phyloP scores from a whole-genome alignment of 2,329 filamentous ascomycete genomes.

The Aspergillus fructus region DNA sequence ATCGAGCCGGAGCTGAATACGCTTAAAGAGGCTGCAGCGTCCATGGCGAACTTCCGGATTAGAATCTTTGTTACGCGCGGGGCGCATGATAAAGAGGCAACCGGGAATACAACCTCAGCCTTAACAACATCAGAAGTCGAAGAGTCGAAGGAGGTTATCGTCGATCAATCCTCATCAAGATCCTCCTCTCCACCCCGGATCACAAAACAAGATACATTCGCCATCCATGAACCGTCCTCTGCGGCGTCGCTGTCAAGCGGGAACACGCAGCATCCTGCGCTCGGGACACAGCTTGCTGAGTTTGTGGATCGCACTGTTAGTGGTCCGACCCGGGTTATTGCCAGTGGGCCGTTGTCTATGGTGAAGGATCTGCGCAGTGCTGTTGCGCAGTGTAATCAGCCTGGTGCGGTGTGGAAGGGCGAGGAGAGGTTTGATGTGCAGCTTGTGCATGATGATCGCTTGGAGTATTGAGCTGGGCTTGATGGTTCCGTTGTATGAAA shows the following conservation, averaged over 20 bases:
- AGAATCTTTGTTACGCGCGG: conserved; percentile 62
- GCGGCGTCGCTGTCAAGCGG: not conserved
- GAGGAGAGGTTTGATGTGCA: conserved; percentile 57
- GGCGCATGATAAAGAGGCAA: not conserved
- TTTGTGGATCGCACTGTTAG: conserved; percentile 46
- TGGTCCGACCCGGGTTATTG: conserved; percentile 58
- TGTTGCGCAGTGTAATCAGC: conserved; percentile 48
- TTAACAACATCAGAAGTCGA: not conserved
- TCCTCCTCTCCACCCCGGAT: not conserved
- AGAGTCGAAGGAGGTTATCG: not conserved
- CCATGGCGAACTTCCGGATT: conserved; percentile 47
- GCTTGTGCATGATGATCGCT: conserved; percentile 60
- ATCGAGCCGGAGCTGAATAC: conserved; percentile 56
- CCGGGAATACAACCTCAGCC: too few species aligned
- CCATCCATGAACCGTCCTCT: conserved; percentile 8
- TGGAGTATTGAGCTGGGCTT: conserved; percentile 33
- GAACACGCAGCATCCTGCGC: conserved; percentile 22
- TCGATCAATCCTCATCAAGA: not conserved
- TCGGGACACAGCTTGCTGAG: conserved; percentile 48
- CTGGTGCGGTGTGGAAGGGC: conserved; percentile 56
- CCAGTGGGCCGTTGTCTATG: conserved; percentile 62
- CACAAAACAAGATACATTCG: conserved; percentile 10
- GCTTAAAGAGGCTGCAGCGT: conserved; percentile 43
- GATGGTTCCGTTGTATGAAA: not conserved
- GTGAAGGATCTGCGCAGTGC: conserved; percentile 40